Evolutionary conservation across 169 alveolate genomes (phyloP).

Genomic region (Plasmodium fragile): DNA sequence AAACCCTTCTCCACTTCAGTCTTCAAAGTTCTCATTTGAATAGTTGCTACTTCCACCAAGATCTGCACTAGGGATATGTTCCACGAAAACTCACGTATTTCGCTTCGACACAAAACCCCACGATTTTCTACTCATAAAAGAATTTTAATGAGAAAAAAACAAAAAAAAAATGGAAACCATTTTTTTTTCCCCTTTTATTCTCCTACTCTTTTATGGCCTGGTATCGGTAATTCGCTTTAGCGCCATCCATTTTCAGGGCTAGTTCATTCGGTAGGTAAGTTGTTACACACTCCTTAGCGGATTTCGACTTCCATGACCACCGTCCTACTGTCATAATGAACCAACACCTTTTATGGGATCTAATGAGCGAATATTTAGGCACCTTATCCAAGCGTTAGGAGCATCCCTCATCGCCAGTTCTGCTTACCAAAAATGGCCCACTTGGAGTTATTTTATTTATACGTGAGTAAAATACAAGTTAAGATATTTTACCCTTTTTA

Average conservation of each 20-base stretch:
- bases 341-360: slow-evolving; percentile 47
- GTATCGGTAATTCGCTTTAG: slow-evolving; percentile 93
- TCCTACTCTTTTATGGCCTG: slow-evolving; percentile 74
- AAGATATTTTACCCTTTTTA: too few relatives aligned
- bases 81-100: slow-evolving; percentile 89
- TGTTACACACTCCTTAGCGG: too few relatives aligned
- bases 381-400: slow-evolving; percentile 93
- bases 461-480: too few relatives aligned
- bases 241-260: slow-evolving; percentile 95
- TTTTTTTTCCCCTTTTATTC: neutral
- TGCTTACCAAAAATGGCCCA: too few relatives aligned
- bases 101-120: slow-evolving; percentile 90
- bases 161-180: too few relatives aligned
- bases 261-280: slow-evolving; percentile 8
- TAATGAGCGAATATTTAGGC: slow-evolving; percentile 93
- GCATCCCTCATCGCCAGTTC: too few relatives aligned
- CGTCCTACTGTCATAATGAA: too few relatives aligned
- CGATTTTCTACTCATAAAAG: slow-evolving; percentile 94
- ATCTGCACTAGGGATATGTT: too few relatives aligned
- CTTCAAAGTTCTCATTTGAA: slow-evolving; percentile 94
- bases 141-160: slow-evolving; percentile 79
- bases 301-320: too few relatives aligned
- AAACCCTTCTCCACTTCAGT: slow-evolving; percentile 96
- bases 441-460: too few relatives aligned
- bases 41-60: slow-evolving; percentile 95